Base-by-base conservation (phyloP, 106 monocot species). In the Dioscorea dumetorum region DNA sequence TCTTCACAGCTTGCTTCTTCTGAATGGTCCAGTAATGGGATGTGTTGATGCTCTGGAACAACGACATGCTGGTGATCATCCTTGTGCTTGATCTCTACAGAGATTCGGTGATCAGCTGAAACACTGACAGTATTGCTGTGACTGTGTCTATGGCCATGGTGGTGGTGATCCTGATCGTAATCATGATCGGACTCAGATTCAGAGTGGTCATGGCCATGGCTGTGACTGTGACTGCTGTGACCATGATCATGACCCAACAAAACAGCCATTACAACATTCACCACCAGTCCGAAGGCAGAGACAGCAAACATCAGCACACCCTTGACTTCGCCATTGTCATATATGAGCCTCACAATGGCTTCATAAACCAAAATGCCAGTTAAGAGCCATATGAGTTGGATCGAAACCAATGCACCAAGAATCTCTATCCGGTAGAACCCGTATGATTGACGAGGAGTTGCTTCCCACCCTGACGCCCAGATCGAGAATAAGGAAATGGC, bases 381-480 rank as follows among this genome's bases (percentile, higher is more conserved):
- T 50, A 85, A 60, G 13, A 89, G 79, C 89, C 89, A 89, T 54
- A 82, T 85, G 49, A 89, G 70, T 28, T 89, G 89, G 49, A 85
- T 82, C 9, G 89, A 89, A 34, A 89, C 82, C 66, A 89, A 28
- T 4, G 89, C 80, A 12, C 85, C 89, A 20, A 89, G 72, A 33
- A 89, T 89, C 72, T 89, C 89, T 17, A 89, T 69, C 1, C 89
- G 72, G 61, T 77, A 89, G 58, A 85, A 89, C 7, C 89, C 89
- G 59, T 85, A 89, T 5, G 89, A 85, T 68, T 77, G 82, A 5
- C 72, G 73, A 0, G 89, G 82, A 20, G 79, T 89, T 49, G 85
- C 82, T 53, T 82, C 82, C 89, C 89, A 89, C 20, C 89, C 82
- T 19, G 82, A 64, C 23, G 85, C 89, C 85, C 85, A 85, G 32